Percentiles rank a stretch among this genome's conserved stretches.
Conservation (phyloP, 768 basidiomycete species). For the Lentinula detonsa region DNA sequence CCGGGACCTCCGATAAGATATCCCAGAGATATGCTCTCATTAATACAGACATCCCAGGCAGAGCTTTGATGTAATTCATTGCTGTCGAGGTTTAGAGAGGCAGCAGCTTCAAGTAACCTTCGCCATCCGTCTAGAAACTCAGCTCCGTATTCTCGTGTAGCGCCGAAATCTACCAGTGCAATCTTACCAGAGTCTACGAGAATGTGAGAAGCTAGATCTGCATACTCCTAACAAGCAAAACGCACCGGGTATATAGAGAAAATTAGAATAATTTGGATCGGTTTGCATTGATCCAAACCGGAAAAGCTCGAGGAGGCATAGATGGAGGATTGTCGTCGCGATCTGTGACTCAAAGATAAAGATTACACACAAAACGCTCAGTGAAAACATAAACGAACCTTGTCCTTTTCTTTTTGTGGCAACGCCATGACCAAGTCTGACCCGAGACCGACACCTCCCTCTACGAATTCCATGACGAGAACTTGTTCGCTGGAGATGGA, state of each 20-base stretch:
- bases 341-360: constrained; percentile 46
- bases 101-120: constrained; percentile 72
- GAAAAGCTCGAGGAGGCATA: constrained; percentile 90
- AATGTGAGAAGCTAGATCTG: not conserved
- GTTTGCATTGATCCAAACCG: constrained; percentile 94
- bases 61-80: constrained; percentile 1
- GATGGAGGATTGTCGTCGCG: constrained; percentile 69
- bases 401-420: constrained; percentile 60
- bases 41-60: constrained; percentile 46
- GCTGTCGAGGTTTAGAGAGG: constrained; percentile 46
- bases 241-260: constrained; percentile 67
- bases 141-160: constrained; percentile 79
- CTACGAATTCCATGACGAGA: constrained; percentile 84
- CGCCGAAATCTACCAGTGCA: constrained; percentile 94
- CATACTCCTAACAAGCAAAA: not conserved
- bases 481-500: constrained; percentile 76
- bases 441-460: constrained; percentile 70
- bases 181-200: constrained; percentile 34
- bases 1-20: constrained; percentile 90
- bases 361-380: not conserved
- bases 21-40: constrained; percentile 75
- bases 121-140: constrained; percentile 90
- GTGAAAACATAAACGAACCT: constrained; percentile 38
- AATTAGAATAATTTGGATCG: constrained; percentile 98
- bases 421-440: constrained; percentile 49